A percentile compares a stretch with the other conserved stretches of the same genome.
Evolutionary conservation across 2,329 filamentous ascomycete genomes (phyloP).

Genomic region (Aureobasidium namibiae): DNA sequence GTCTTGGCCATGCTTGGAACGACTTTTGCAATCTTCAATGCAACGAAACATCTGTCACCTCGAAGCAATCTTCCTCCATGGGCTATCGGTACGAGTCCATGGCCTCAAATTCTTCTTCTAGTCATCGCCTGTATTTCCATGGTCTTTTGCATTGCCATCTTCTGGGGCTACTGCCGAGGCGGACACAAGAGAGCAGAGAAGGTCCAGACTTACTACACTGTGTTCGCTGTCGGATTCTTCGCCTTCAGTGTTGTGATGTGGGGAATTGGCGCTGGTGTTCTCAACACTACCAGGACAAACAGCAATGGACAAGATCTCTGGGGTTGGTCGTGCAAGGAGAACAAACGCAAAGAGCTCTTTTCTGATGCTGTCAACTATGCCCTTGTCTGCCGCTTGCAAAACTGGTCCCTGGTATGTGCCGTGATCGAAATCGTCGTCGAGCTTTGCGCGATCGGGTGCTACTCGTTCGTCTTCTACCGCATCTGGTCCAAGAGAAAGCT

Average conservation of each 20-base stretch:
- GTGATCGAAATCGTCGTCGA: slow-evolving; percentile 95
- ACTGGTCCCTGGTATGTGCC: slow-evolving; percentile 93
- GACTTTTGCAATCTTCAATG: slow-evolving; percentile 88
- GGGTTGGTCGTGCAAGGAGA: slow-evolving; percentile 96
- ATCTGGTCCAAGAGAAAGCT: slow-evolving; percentile 95
- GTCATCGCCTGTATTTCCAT: slow-evolving; percentile 74
- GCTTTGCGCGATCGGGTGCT: slow-evolving; percentile 82
- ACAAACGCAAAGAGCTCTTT: slow-evolving; percentile 71
- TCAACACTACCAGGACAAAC: slow-evolving; percentile 69
- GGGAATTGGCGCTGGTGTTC: slow-evolving; percentile 73
- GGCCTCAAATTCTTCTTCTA: slow-evolving; percentile 84
- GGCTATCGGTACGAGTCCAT: slow-evolving; percentile 69
- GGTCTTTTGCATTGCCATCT: slow-evolving; percentile 66
- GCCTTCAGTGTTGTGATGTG: slow-evolving; percentile 89
- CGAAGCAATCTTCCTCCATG: slow-evolving; percentile 79
- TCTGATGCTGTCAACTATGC: slow-evolving; percentile 75
- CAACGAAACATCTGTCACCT: slow-evolving; percentile 64
- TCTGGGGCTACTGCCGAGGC: slow-evolving; percentile 78
- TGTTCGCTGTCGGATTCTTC: slow-evolving; percentile 90
- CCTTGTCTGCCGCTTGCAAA: slow-evolving; percentile 85
- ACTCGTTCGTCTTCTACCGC: slow-evolving; percentile 91
- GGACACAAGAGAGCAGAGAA: slow-evolving; percentile 87
- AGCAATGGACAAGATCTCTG: slow-evolving; percentile 81
- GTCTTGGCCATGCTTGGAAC: slow-evolving; percentile 82
- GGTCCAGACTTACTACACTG: slow-evolving; percentile 87